Evolutionary conservation across 177 flowering plant genomes (phyloP).

Genomic region (Vitis hybrid): DNA sequence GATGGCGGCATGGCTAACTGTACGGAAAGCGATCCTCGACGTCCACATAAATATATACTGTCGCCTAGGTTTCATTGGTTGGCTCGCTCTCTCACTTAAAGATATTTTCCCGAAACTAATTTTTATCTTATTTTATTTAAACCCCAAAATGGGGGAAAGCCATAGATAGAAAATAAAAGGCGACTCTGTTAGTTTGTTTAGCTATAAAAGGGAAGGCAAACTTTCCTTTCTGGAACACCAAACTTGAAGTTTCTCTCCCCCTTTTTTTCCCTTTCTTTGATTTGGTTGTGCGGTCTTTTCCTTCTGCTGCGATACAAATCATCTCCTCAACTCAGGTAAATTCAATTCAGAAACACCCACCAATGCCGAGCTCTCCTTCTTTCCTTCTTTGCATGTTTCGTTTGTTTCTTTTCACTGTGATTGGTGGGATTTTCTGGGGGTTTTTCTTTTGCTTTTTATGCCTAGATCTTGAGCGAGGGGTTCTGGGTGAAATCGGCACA

Average conservation of each 20-base stretch:
- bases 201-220: constrained; percentile 19
- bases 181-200: constrained; percentile 5
- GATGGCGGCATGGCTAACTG: constrained; percentile 2
- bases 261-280: background rate
- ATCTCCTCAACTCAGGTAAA: too few relatives aligned
- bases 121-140: too few relatives aligned
- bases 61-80: too few relatives aligned
- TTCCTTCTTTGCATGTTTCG: too few relatives aligned
- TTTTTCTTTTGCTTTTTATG: constrained; percentile 3
- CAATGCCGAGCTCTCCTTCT: too few relatives aligned
- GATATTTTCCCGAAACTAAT: too few relatives aligned
- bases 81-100: too few relatives aligned
- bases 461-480: constrained; percentile 12
- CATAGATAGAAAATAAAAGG: background rate
- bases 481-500: background rate
- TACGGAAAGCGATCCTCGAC: constrained; percentile 16
- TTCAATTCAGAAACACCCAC: too few relatives aligned
- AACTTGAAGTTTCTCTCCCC: background rate
- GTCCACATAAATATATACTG: too few relatives aligned
- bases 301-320: background rate
- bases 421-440: constrained; percentile 8
- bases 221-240: constrained; percentile 29
- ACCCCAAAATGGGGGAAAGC: too few relatives aligned
- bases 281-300: background rate
- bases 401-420: background rate